Conservation (phyloP, 1,284 basidiomycete genomes). For the Blastosporella zonata region DNA sequence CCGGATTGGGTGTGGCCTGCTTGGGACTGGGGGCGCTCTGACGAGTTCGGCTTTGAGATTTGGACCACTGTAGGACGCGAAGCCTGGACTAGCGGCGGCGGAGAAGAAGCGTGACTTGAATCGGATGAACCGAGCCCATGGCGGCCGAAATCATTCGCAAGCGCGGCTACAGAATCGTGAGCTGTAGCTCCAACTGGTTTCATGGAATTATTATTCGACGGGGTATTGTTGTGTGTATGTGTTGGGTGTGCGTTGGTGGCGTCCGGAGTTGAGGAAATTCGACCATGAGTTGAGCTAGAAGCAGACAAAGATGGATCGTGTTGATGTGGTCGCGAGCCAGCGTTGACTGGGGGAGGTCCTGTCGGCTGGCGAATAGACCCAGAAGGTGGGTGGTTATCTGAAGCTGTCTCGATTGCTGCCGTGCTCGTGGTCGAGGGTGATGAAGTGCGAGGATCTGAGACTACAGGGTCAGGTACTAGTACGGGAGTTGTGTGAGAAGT, state of each 20-base stretch:
- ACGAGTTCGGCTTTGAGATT: constrained; percentile 6
- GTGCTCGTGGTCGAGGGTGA: not conserved
- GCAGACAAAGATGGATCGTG: not conserved
- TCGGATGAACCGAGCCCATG: constrained; percentile 26
- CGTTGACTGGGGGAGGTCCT: constrained; percentile 20
- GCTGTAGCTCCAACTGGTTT: not conserved
- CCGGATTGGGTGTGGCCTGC: constrained; percentile 8
- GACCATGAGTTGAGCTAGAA: not conserved
- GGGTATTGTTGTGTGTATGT: not conserved
- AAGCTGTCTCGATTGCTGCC: constrained; percentile 6
- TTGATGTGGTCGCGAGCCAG: constrained; percentile 18
- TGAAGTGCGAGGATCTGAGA: constrained; percentile 4
- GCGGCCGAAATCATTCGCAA: constrained; percentile 32
- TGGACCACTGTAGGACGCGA: constrained; percentile 8
- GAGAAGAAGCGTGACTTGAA: constrained; percentile 8
- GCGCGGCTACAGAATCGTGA: constrained; percentile 25
- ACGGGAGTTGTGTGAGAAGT: not conserved
- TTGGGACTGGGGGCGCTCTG: constrained; percentile 14
- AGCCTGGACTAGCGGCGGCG: constrained; percentile 16
- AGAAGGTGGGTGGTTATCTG: not conserved
- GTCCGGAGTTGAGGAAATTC: constrained; percentile 5
- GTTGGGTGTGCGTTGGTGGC: constrained; percentile 7
- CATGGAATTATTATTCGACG: not conserved
- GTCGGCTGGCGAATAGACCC: constrained; percentile 7
- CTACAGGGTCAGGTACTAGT: not conserved